These are phyloP conservation scores for Cladophialophora yegresii DNA, from an alignment of 2,329 filamentous ascomycete genomes.

Conservation along the genomic window DNA sequence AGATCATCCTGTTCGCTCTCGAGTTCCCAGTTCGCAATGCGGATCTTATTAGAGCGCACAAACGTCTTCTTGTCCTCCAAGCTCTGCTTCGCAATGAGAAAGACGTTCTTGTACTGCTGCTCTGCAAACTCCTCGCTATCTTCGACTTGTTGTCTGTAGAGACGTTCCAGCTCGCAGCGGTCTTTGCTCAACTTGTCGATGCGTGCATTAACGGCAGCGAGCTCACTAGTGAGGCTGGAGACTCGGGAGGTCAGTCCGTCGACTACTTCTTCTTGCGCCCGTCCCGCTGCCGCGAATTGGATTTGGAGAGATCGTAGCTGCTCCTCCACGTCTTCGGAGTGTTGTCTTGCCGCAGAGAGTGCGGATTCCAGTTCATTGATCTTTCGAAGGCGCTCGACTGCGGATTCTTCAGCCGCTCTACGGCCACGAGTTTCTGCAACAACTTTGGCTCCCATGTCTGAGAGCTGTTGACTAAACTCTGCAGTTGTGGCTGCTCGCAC, in stretches of 20 bases:
- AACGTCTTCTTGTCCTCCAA: slow-evolving; percentile 37
- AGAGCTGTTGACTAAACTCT: slow-evolving; percentile 39
- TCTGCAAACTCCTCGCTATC: background rate
- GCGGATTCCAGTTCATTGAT: slow-evolving; percentile 45
- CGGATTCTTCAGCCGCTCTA: slow-evolving; percentile 41
- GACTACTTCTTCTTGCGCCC: slow-evolving; percentile 43
- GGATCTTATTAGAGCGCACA: slow-evolving; percentile 41
- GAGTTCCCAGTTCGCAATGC: slow-evolving; percentile 46
- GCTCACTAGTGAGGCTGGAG: slow-evolving; percentile 45
- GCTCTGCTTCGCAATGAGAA: slow-evolving; percentile 37
- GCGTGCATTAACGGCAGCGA: slow-evolving; percentile 43
- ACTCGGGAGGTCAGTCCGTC: slow-evolving; percentile 48
- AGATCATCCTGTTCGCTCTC: slow-evolving; percentile 39
- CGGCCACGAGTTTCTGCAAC: slow-evolving; percentile 41
- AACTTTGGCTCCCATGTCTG: slow-evolving; percentile 42
- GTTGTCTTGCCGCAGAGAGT: slow-evolving; percentile 42
- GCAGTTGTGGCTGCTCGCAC: slow-evolving; percentile 41
- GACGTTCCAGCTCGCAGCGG: slow-evolving; percentile 44
- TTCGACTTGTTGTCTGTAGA: slow-evolving; percentile 44
- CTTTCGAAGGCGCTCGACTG: slow-evolving; percentile 41
- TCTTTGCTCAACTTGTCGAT: slow-evolving; percentile 42
- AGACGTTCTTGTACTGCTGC: slow-evolving; percentile 42
- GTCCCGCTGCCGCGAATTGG: slow-evolving; percentile 35
- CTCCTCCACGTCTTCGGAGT: slow-evolving; percentile 41
- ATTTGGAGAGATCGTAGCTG: slow-evolving; percentile 40